Evolutionary conservation across 306 rosid genomes (phyloP).

Genomic region (Vigna nakashimae): DNA sequence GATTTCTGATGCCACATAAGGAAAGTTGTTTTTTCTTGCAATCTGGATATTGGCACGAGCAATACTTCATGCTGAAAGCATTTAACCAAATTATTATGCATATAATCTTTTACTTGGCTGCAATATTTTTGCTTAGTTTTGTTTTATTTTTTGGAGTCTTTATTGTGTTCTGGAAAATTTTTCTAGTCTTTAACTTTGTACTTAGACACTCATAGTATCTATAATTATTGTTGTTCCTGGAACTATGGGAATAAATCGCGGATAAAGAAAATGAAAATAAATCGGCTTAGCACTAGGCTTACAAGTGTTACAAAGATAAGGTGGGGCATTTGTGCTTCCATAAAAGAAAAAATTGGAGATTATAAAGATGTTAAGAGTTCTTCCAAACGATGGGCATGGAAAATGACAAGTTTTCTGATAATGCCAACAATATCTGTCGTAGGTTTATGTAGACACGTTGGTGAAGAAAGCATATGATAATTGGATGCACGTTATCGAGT

Average conservation of each 20-base stretch:
- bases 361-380: background rate
- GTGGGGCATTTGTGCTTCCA: background rate
- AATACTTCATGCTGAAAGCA: conserved; percentile 8
- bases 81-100: background rate
- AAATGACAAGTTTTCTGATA: conserved; percentile 32
- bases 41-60: background rate
- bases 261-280: background rate
- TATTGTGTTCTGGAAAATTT: conserved; percentile 3
- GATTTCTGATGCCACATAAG: conserved; percentile 14
- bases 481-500: conserved; percentile 88
- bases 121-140: background rate
- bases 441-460: conserved; percentile 80
- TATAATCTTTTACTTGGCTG: background rate
- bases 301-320: background rate
- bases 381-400: conserved; percentile 25
- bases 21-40: background rate
- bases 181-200: conserved; percentile 7
- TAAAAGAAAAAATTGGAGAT: background rate
- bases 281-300: conserved; percentile 7
- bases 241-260: background rate
- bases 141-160: conserved; percentile 15
- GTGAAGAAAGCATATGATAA: conserved; percentile 90
- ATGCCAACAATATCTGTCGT: conserved; percentile 40
- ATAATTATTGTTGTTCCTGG: conserved; percentile 12
- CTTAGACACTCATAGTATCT: background rate